phyloP scores from a whole-genome alignment of 2,329 filamentous ascomycete species.

The Rhinocladiella similis region DNA sequence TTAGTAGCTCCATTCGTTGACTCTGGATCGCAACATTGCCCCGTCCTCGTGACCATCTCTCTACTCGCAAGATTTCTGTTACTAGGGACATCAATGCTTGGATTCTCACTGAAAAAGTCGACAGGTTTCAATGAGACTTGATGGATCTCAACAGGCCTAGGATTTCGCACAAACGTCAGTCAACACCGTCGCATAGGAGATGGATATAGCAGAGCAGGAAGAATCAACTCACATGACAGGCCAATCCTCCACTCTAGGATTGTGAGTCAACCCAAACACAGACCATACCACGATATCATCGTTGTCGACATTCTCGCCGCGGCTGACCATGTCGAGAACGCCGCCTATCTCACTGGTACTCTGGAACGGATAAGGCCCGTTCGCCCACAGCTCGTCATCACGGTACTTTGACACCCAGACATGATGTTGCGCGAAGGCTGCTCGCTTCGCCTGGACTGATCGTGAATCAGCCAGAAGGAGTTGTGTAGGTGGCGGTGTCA shows the following conservation, averaged over 20 bases:
- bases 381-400: slow-evolving; percentile 53
- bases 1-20: slow-evolving; percentile 22
- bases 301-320: slow-evolving; percentile 44
- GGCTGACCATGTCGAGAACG: slow-evolving; percentile 44
- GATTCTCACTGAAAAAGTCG: slow-evolving; percentile 57
- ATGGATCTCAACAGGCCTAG: slow-evolving; percentile 47
- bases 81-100: slow-evolving; percentile 54
- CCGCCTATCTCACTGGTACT: slow-evolving; percentile 45
- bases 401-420: slow-evolving; percentile 54
- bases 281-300: slow-evolving; percentile 53
- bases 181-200: background rate
- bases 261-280: slow-evolving; percentile 53
- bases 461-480: slow-evolving; percentile 49
- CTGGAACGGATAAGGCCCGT: slow-evolving; percentile 50
- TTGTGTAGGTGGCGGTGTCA: slow-evolving; percentile 48
- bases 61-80: slow-evolving; percentile 33
- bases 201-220: slow-evolving; percentile 5
- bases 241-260: slow-evolving; percentile 53
- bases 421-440: slow-evolving; percentile 51
- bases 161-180: slow-evolving; percentile 40
- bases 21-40: slow-evolving; percentile 18
- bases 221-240: slow-evolving; percentile 49
- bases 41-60: no score
- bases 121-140: slow-evolving; percentile 49
- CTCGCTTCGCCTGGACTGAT: slow-evolving; percentile 46